A percentile compares a stretch with the other conserved stretches of the same genome.
These are phyloP conservation scores for Magnaporthiopsis poae DNA, from an alignment of 2,329 filamentous ascomycete species.

Conservation along the genomic window DNA sequence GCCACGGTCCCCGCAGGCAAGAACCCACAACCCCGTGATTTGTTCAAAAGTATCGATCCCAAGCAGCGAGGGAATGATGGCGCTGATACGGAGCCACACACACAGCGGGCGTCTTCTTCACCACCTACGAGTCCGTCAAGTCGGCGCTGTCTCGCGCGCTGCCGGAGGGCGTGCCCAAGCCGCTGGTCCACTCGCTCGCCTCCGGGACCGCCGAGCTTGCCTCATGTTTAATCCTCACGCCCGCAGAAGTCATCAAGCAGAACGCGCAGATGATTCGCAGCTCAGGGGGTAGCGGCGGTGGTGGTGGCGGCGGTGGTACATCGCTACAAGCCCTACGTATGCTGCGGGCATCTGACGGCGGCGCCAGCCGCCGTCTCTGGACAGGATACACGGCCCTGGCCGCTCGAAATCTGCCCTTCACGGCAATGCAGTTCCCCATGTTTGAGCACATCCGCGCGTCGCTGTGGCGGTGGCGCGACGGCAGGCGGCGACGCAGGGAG, in stretches of 20 bases:
- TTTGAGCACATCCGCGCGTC: constrained; percentile 60
- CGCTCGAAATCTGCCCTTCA: constrained; percentile 76
- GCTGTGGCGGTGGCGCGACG: constrained; percentile 32
- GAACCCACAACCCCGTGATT: constrained; percentile 10
- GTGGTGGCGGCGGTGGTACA: constrained; percentile 24
- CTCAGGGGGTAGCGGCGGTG: constrained; percentile 4
- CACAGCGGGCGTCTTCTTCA: constrained; percentile 75
- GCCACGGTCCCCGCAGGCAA: constrained; percentile 79
- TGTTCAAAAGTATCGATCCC: too few species aligned
- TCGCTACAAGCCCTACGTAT: constrained; percentile 41
- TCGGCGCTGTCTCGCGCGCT: constrained; percentile 43
- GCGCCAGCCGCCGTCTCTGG: constrained; percentile 48
- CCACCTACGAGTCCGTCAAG: constrained; percentile 75
- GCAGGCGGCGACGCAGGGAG: constrained; percentile 15
- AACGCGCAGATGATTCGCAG: constrained; percentile 72
- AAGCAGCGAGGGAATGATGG: not conserved
- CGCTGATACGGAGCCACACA: not conserved
- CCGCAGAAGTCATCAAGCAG: constrained; percentile 84
- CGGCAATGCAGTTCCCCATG: constrained; percentile 77
- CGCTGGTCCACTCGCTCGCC: constrained; percentile 61
- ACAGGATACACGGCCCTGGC: constrained; percentile 72
- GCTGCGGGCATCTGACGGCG: constrained; percentile 35
- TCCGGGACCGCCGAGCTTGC: constrained; percentile 72
- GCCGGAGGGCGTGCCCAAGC: constrained; percentile 45
- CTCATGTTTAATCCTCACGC: constrained; percentile 77